phyloP scores from a whole-genome alignment of 2,329 filamentous ascomycete species.

The Ophiostoma ips region DNA sequence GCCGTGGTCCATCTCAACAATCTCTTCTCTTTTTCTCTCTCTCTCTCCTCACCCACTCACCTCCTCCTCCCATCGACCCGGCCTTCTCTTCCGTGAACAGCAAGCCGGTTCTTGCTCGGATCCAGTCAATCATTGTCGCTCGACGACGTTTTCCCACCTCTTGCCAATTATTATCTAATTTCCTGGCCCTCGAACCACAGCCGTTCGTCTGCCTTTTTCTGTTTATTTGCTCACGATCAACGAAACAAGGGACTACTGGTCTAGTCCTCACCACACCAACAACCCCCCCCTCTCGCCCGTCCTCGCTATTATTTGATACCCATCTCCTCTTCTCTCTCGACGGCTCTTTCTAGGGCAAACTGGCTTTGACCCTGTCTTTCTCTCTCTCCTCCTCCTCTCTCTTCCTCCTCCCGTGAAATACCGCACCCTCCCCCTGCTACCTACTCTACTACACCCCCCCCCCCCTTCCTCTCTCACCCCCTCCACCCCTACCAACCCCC shows the following conservation, averaged over 20 bases:
- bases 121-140: conserved; percentile 30
- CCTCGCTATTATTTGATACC: background rate
- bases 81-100: conserved; percentile 26
- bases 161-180: conserved; percentile 12
- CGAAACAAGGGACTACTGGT: conserved; percentile 7
- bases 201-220: background rate
- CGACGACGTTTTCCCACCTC: conserved; percentile 17
- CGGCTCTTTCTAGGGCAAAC: conserved; percentile 7
- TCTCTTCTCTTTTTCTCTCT: background rate
- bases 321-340: conserved; percentile 3
- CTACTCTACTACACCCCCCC: conserved; percentile 6
- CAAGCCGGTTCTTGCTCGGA: conserved; percentile 49
- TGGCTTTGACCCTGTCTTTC: conserved; percentile 11
- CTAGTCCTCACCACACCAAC: conserved; percentile 6
- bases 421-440: background rate
- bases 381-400: background rate
- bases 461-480: conserved; percentile 11
- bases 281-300: background rate
- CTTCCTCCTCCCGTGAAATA: conserved; percentile 2
- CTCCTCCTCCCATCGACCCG: background rate
- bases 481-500: conserved; percentile 12
- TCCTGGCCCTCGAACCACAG: conserved; percentile 9
- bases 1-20: background rate
- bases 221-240: background rate
- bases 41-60: background rate